A percentile compares a stretch with the other conserved stretches of the same genome.
Conservation (phyloP, 495 filamentous ascomycete species). For the Xanthoparmelia taractica region DNA sequence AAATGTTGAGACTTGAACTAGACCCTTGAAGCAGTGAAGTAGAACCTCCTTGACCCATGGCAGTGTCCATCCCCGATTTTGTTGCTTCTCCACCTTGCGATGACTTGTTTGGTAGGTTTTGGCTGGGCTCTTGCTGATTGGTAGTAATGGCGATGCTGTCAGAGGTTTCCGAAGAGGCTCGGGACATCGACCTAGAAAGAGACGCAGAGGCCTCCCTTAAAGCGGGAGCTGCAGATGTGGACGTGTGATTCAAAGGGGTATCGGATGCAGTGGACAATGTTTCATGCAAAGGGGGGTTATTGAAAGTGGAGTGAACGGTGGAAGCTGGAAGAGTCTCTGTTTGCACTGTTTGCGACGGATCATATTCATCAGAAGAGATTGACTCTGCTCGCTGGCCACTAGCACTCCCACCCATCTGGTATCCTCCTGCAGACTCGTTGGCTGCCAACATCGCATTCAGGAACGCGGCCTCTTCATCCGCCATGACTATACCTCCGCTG, state of each 20-base stretch:
- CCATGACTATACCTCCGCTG: constrained; percentile 38
- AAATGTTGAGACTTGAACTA: constrained; percentile 47
- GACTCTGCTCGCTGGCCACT: constrained; percentile 38
- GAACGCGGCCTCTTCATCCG: constrained; percentile 56
- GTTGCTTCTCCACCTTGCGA: background rate
- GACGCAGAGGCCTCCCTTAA: constrained; percentile 43
- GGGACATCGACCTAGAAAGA: constrained; percentile 34
- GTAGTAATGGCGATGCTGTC: constrained; percentile 15
- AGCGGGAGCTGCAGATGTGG: constrained; percentile 37
- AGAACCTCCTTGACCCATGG: constrained; percentile 1
- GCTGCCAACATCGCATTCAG: constrained; percentile 35
- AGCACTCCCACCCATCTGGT: constrained; percentile 18
- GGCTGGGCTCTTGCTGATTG: constrained; percentile 1
- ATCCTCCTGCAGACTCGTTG: constrained; percentile 23
- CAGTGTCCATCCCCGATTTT: background rate
- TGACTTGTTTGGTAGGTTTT: background rate
- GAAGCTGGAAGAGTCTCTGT: constrained; percentile 35
- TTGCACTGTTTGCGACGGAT: constrained; percentile 44
- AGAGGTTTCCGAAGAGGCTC: constrained; percentile 27
- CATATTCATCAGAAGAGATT: constrained; percentile 49
- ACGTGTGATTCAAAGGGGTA: constrained; percentile 37
- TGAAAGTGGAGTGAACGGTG: constrained; percentile 8
- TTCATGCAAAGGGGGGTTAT: constrained; percentile 9
- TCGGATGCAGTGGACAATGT: constrained; percentile 24
- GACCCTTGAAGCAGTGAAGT: constrained; percentile 13